Base-by-base conservation (phyloP, 2,329 filamentous ascomycete species). In the Colletotrichum trifolii region DNA sequence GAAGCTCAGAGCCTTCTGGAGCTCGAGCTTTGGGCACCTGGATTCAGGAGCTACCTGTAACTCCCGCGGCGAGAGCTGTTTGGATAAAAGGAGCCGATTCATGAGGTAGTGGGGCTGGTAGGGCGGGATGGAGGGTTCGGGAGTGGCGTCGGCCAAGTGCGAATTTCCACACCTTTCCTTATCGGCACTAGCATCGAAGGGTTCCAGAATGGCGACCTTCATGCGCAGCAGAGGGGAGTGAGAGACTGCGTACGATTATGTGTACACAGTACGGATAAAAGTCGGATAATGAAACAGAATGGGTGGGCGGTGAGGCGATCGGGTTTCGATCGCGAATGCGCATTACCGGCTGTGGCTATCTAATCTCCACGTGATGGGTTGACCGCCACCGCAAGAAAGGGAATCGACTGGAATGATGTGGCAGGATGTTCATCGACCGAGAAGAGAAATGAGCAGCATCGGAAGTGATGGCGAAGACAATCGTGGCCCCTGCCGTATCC, bases 71-170 rank as follows among this genome's bases (percentile, higher is more conserved):
- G 2, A 52, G 36, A 39, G 35, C n/a, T 4, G 39, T 59, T 54
- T 54, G 60, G 48, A 60, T 46, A 60, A 49, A 43, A 48, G 11
- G 34, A 46, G 43, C 25, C 25, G 25, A 25, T 4, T 25, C 25
- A 25, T 35, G 39, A 42, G 8, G 50, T 53, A 55, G 45, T 25
- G 25, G 25, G 25, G 25, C 25, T 64, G 64, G 36, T 60, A 59
- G 45, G 62, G 40, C 54, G 60, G 60, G 48, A 25, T 25, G 25
- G 25, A 25, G 25, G 25, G 25, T 25, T 25, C 64, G 60, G 60
- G 39, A 64, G 64, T 66, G 64, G 64, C 60, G 54, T 54, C 35
- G 64, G 52, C 58, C 50, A 62, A 48, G 40, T 36, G 43, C 36
- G 43, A 49, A 17, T 50, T 45, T 15, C 35, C 17, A 53, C 35